Percentiles rank a stretch among this genome's conserved stretches.
Evolutionary conservation across 2,329 filamentous ascomycete species (phyloP).

Genomic region (Colletotrichum magnum): DNA sequence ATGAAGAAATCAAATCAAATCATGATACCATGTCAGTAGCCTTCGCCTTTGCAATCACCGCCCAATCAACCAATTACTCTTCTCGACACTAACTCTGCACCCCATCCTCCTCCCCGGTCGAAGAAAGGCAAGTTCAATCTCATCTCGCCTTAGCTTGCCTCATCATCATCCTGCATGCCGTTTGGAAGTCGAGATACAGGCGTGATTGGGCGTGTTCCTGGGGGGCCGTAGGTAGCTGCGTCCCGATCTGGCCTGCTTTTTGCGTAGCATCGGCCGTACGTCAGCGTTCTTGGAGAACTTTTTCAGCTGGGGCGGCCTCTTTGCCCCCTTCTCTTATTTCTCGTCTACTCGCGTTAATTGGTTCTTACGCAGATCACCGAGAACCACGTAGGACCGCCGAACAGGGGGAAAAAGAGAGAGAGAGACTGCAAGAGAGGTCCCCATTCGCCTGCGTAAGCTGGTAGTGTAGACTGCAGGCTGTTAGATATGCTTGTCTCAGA

Average conservation of each 20-base stretch:
- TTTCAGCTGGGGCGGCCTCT: constrained; percentile 10
- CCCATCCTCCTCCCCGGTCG: too few species aligned
- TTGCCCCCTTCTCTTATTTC: background rate
- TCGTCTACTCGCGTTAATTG: background rate
- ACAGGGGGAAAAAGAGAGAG: too few species aligned
- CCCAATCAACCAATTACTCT: background rate
- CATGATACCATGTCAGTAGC: background rate
- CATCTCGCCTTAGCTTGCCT: too few species aligned
- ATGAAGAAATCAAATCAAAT: background rate
- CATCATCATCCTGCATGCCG: too few species aligned
- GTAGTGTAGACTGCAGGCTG: background rate
- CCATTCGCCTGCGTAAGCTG: constrained; percentile 13
- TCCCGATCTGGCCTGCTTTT: constrained; percentile 8
- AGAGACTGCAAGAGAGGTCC: background rate
- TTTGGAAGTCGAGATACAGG: too few species aligned
- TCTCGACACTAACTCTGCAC: background rate
- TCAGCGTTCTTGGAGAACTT: constrained; percentile 15
- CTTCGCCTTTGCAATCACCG: constrained; percentile 6
- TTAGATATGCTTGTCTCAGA: constrained; percentile 25
- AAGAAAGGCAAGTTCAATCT: too few species aligned
- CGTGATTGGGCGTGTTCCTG: background rate
- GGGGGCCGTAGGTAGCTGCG: background rate
- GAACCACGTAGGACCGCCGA: background rate
- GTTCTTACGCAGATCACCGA: constrained; percentile 14
- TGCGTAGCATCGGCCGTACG: background rate